Evolutionary conservation across 2,329 filamentous ascomycete genomes (phyloP).

Genomic region (Immersiporthe knoxdaviesiana): DNA sequence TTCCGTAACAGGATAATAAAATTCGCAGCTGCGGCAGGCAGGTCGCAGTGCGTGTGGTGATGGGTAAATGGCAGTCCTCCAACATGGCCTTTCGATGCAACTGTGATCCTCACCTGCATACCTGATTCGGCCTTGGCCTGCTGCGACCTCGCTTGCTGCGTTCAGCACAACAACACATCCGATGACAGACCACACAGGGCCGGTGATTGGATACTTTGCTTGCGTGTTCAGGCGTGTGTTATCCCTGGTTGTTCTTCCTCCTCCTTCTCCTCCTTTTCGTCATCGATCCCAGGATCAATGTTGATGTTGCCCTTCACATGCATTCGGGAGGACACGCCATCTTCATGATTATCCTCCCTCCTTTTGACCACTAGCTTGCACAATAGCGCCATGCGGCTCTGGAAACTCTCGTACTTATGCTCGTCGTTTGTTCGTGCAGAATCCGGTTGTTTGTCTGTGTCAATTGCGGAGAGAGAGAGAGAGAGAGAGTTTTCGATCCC

Average conservation of each 20-base stretch:
- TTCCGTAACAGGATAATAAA: not conserved
- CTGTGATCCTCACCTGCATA: constrained; percentile 15
- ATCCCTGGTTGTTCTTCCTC: not conserved
- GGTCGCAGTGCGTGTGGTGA: not conserved
- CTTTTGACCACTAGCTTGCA: not conserved
- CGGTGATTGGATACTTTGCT: not conserved
- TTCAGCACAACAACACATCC: not conserved
- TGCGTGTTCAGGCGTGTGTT: too few relatives aligned
- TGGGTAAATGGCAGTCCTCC: not conserved
- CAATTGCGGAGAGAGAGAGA: not conserved
- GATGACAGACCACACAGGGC: not conserved
- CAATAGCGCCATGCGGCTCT: constrained; percentile 5
- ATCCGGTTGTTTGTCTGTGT: not conserved
- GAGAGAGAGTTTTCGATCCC: not conserved
- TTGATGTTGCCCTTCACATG: not conserved
- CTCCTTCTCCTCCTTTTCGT: too few relatives aligned
- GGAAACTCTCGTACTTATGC: not conserved
- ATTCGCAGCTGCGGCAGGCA: not conserved
- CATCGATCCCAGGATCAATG: not conserved
- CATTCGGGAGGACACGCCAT: not conserved
- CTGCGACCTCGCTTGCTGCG: constrained; percentile 12
- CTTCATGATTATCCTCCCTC: not conserved
- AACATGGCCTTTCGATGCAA: constrained; percentile 5
- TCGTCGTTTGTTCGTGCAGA: not conserved
- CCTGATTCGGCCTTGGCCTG: constrained; percentile 22